phyloP scores from a whole-genome alignment of 2,329 filamentous ascomycete species.

The Drechmeria coniospora region DNA sequence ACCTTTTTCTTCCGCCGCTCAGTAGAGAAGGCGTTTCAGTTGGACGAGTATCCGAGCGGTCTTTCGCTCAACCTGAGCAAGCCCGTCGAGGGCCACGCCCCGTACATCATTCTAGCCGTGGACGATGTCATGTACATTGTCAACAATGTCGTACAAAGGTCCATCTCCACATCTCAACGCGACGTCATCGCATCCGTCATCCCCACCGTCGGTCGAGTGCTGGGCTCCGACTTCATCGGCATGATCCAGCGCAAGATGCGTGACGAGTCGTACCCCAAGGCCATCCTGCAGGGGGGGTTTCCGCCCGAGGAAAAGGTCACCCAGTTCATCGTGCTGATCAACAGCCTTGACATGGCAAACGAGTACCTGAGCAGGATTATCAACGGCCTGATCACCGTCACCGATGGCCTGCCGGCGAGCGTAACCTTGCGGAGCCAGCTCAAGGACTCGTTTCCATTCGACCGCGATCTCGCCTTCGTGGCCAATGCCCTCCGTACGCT shows the following conservation, averaged over 20 bases:
- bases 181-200: slow-evolving; percentile 64
- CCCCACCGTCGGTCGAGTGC: slow-evolving; percentile 62
- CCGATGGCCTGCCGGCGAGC: slow-evolving; percentile 20
- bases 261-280: slow-evolving; percentile 81
- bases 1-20: slow-evolving; percentile 94
- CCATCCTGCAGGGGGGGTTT: slow-evolving; percentile 60
- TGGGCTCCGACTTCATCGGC: slow-evolving; percentile 80
- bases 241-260: slow-evolving; percentile 98
- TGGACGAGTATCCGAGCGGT: slow-evolving; percentile 75
- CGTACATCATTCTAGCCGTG: slow-evolving; percentile 86
- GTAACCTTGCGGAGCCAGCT: slow-evolving; percentile 28
- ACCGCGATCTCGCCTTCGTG: slow-evolving; percentile 57
- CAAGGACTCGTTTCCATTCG: slow-evolving; percentile 61
- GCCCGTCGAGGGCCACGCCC: slow-evolving; percentile 60
- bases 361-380: slow-evolving; percentile 87
- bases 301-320: slow-evolving; percentile 83
- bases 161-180: slow-evolving; percentile 71
- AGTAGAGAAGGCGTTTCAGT: slow-evolving; percentile 92
- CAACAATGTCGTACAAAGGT: slow-evolving; percentile 76
- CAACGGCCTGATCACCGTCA: slow-evolving; percentile 41
- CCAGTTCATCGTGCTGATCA: slow-evolving; percentile 81
- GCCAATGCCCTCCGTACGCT: slow-evolving; percentile 52
- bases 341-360: slow-evolving; percentile 84
- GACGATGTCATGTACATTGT: slow-evolving; percentile 99
- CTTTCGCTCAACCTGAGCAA: slow-evolving; percentile 62